A percentile compares a stretch with the other conserved stretches of the same genome.
phyloP scores from a whole-genome alignment of 768 basidiomycete genomes.

The Dioszegia hungarica region DNA sequence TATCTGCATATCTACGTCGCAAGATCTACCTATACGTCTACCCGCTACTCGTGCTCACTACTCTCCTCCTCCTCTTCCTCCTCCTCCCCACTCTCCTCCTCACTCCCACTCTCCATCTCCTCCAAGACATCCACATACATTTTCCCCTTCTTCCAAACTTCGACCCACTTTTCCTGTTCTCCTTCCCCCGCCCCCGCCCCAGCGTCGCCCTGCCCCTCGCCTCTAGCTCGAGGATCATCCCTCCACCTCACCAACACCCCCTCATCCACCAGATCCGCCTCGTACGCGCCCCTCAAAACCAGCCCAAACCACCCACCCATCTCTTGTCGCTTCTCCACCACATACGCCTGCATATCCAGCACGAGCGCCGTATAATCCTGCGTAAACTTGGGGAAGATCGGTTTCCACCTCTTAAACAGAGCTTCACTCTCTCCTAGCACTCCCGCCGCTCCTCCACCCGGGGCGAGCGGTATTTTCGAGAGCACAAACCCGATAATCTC shows the following conservation, averaged over 20 bases:
- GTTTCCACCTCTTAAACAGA: slow-evolving; percentile 74
- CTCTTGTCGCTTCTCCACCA: neutral
- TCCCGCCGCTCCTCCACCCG: slow-evolving; percentile 52
- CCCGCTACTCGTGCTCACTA: neutral
- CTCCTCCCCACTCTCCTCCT: slow-evolving; percentile 46
- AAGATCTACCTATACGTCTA: no score
- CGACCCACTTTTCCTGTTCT: slow-evolving; percentile 50
- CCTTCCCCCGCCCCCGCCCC: slow-evolving; percentile 65
- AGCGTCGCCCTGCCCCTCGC: no score
- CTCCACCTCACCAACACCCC: slow-evolving; percentile 89
- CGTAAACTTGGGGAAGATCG: slow-evolving; percentile 64
- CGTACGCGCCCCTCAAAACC: slow-evolving; percentile 79
- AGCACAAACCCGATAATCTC: slow-evolving; percentile 83
- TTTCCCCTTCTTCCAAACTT: slow-evolving; percentile 37
- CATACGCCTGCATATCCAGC: slow-evolving; percentile 66
- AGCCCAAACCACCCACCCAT: slow-evolving; percentile 64
- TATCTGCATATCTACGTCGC: no score
- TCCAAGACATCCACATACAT: slow-evolving; percentile 40
- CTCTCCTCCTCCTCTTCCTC: slow-evolving; percentile 46
- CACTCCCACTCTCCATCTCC: slow-evolving; percentile 38
- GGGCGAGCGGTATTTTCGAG: slow-evolving; percentile 61
- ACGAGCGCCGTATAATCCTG: slow-evolving; percentile 79
- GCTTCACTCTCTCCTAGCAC: slow-evolving; percentile 64
- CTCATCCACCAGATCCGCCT: slow-evolving; percentile 85
- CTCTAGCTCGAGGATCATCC: slow-evolving; percentile 54